These are phyloP conservation scores for Boletus sp. DNA, from an alignment of 1,284 basidiomycete genomes.

Conservation along the genomic window DNA sequence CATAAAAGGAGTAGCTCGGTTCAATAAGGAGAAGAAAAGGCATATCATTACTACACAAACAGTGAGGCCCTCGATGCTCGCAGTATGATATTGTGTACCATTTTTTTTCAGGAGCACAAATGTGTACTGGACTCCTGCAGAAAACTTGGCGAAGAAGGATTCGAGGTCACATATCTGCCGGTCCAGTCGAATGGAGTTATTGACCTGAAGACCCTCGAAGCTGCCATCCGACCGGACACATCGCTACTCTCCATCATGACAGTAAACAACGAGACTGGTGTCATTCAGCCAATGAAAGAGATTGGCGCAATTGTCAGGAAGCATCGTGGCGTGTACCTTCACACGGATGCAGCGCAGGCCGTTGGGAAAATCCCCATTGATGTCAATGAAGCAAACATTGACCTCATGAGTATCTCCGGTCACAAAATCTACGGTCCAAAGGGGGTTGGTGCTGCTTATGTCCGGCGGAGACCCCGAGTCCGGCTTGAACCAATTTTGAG, in stretches of 20 bases:
- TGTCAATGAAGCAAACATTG: slow-evolving; percentile 94
- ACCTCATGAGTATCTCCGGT: slow-evolving; percentile 93
- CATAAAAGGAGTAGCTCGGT: slow-evolving; percentile 95
- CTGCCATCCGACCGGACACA: slow-evolving; percentile 83
- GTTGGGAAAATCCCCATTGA: slow-evolving; percentile 88
- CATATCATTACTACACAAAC: slow-evolving; percentile 93
- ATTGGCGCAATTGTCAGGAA: slow-evolving; percentile 85
- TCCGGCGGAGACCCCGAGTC: slow-evolving; percentile 89
- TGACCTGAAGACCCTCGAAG: slow-evolving; percentile 71
- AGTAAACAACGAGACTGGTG: slow-evolving; percentile 99
- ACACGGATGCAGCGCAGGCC: slow-evolving; percentile 97
- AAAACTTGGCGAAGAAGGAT: slow-evolving; percentile 93
- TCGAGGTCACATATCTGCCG: slow-evolving; percentile 96
- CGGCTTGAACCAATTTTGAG: slow-evolving; percentile 92
- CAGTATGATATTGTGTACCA: slow-evolving; percentile 1
- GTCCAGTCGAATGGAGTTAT: slow-evolving; percentile 87
- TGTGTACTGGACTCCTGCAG: slow-evolving; percentile 98
- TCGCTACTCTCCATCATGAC: slow-evolving; percentile 95
- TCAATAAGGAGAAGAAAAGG: slow-evolving; percentile 85
- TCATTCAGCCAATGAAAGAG: slow-evolving; percentile 96
- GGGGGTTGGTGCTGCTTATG: slow-evolving; percentile 93
- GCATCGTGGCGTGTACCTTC: slow-evolving; percentile 88
- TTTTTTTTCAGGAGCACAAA: slow-evolving; percentile 86
- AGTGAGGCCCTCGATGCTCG: slow-evolving; percentile 41
- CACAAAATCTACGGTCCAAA: slow-evolving; percentile 99